Evolutionary conservation across 225 moss, liverwort and hornwort genomes (phyloP), one percentile per base, ranked within the genome.

Genomic region (Anthoceros angustus): DNA sequence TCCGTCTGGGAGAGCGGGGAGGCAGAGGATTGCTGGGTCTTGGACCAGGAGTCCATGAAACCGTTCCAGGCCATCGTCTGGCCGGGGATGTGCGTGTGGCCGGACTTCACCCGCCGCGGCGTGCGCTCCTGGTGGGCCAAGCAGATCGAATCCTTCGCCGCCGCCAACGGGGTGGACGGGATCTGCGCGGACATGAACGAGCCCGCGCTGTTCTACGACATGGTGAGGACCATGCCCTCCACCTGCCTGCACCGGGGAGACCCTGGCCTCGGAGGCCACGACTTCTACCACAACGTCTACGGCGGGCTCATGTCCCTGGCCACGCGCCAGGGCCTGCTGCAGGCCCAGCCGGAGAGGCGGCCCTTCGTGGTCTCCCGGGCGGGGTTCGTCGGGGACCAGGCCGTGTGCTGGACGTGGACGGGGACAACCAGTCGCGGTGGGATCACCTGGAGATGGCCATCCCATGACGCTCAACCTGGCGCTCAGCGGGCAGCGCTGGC

Each of bases 141-240:
- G 62, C 65, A 85, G 7, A 88, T 98, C 24, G 79, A 81, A 65
- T 68, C 79, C 12, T 98, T 98, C 41, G 77, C 74, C 50, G 70
- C 72, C 55, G 55, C 7, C 7, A 41, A 68, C 45, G 95, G 88
- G 38, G 79, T 80, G 24, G 95, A 91, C 72, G 95, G 95, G n/a
- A 87, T 98, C 62, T 98, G 95, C 91, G 89, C 92, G 49, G 95
- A 98, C 45, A 98, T 98, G 95, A 92, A 92, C 46, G 95, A 98
- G 70, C 95, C 95, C 41, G 73, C 95, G 45, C 85, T 88, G 45
- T 95, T 95, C 67, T 23, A 23, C 91, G 84, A 64, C 55, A 78
- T 98, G 66, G 73, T 88, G 12, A 98, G 92, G 77, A 98, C 98
- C 12, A 92, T 98, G 92, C 81, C 98, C 16, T 74, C 77, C 0